Evolutionary conservation across 768 basidiomycete genomes (phyloP).

Genomic region (Psilocybe cubensis): DNA sequence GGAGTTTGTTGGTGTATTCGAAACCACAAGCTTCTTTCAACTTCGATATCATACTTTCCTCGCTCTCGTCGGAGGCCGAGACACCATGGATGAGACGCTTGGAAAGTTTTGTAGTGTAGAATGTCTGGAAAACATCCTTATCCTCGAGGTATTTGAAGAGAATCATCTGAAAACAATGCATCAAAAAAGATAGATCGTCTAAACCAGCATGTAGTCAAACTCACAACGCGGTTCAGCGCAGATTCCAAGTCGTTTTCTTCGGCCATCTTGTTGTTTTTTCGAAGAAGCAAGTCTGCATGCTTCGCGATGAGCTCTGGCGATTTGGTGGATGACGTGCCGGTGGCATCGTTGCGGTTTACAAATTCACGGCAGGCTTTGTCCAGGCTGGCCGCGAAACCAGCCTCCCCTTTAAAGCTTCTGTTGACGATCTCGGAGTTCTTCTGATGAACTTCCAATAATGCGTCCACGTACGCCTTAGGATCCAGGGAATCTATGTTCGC

Average conservation of each 20-base stretch:
- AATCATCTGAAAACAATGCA: conserved; percentile 75
- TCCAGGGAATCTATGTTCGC: conserved; percentile 73
- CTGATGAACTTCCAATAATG: conserved; percentile 88
- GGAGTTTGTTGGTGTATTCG: conserved; percentile 98
- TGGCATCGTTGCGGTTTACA: conserved; percentile 93
- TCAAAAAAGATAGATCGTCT: conserved; percentile 25
- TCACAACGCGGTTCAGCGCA: conserved; percentile 89
- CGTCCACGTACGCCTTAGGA: conserved; percentile 96
- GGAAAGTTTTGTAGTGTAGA: conserved; percentile 96
- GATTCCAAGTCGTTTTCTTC: conserved; percentile 94
- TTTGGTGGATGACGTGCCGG: conserved; percentile 85
- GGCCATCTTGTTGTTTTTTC: conserved; percentile 97
- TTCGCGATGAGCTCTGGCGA: conserved; percentile 95
- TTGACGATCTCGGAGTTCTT: conserved; percentile 94
- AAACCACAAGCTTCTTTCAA: conserved; percentile 98
- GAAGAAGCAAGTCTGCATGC: conserved; percentile 88
- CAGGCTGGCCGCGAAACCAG: conserved; percentile 93
- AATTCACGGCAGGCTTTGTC: conserved; percentile 98
- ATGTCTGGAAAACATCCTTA: conserved; percentile 99
- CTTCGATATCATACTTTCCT: conserved; percentile 99
- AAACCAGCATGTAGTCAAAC: conserved; percentile 35
- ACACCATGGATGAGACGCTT: conserved; percentile 92
- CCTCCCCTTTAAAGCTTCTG: conserved; percentile 92
- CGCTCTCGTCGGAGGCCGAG: conserved; percentile 95
- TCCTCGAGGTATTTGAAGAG: conserved; percentile 99